phyloP scores from a whole-genome alignment of 2,329 filamentous ascomycete genomes.

The Cercospora sesami region DNA sequence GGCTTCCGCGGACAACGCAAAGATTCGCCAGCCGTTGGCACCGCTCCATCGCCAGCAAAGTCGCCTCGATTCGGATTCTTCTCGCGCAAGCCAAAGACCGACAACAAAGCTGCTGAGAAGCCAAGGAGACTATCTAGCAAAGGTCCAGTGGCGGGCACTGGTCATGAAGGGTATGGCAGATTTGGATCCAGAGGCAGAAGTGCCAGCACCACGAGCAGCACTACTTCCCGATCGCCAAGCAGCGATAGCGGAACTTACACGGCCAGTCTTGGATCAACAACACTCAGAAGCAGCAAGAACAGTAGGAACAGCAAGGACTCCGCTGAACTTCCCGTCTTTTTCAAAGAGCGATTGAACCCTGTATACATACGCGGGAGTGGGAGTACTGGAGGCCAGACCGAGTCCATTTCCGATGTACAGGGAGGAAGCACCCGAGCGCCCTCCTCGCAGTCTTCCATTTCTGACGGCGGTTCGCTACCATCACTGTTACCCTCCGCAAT shows the following conservation, averaged over 20 bases:
- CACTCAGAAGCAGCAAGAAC: conserved; percentile 45
- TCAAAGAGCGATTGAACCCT: conserved; percentile 48
- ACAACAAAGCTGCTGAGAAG: conserved; percentile 56
- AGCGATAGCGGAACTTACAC: conserved; percentile 44
- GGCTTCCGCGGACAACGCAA: conserved; percentile 31
- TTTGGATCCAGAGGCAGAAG: conserved; percentile 66
- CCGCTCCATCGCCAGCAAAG: conserved; percentile 59
- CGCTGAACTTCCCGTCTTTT: conserved; percentile 49
- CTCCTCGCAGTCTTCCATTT: conserved; percentile 28
- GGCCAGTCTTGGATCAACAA: conserved; percentile 37
- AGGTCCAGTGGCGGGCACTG: conserved; percentile 87
- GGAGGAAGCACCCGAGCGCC: conserved; percentile 14
- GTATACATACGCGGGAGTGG: conserved; percentile 49
- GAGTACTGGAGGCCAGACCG: conserved; percentile 37
- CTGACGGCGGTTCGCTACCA: conserved; percentile 27
- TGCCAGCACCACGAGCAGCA: conserved; percentile 57
- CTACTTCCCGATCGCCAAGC: conserved; percentile 50
- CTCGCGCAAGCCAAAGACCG: conserved; percentile 65
- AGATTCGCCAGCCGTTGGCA: conserved; percentile 44
- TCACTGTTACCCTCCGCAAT: conserved; percentile 37
- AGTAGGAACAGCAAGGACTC: conserved; percentile 42
- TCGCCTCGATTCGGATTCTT: conserved; percentile 77
- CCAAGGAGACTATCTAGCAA: conserved; percentile 63
- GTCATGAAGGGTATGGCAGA: conserved; percentile 80
- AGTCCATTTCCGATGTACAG: conserved; percentile 22